A percentile compares a stretch with the other conserved stretches of the same genome.
phyloP scores from a whole-genome alignment of 805 yeast species.

The Priceomyces carsonii region DNA sequence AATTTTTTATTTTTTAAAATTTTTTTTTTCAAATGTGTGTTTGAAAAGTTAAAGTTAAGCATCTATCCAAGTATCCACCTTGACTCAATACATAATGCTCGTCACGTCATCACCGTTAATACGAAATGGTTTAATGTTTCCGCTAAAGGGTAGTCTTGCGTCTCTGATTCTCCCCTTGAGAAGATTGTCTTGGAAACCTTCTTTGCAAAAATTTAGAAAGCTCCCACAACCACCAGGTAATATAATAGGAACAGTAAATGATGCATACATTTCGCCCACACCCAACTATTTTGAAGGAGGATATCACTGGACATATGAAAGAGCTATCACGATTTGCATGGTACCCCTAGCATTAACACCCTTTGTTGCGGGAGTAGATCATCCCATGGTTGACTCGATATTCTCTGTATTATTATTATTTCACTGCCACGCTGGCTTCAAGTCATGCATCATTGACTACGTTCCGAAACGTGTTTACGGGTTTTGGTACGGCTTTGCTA shows the following conservation, averaged over 20 bases:
- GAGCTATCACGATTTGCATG: slow-evolving; percentile 64
- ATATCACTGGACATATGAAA: slow-evolving; percentile 92
- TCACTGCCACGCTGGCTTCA: slow-evolving; percentile 85
- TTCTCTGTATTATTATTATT: slow-evolving; percentile 65
- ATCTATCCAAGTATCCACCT: too few relatives aligned
- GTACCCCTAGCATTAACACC: slow-evolving; percentile 80
- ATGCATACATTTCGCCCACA: slow-evolving; percentile 72
- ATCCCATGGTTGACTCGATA: slow-evolving; percentile 71
- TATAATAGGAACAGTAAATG: slow-evolving; percentile 91
- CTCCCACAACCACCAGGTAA: slow-evolving; percentile 87
- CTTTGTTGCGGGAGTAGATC: slow-evolving; percentile 68
- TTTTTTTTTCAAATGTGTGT: too few relatives aligned
- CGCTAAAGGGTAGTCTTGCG: too few relatives aligned
- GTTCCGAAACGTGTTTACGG: slow-evolving; percentile 88
- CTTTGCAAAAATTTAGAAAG: slow-evolving; percentile 49
- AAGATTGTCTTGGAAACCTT: slow-evolving; percentile 35
- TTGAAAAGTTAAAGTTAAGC: too few relatives aligned
- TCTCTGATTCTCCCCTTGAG: too few relatives aligned
- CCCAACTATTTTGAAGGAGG: slow-evolving; percentile 73
- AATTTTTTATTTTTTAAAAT: too few relatives aligned
- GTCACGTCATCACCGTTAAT: too few relatives aligned
- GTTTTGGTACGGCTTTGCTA: slow-evolving; percentile 65
- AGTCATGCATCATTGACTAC: slow-evolving; percentile 90
- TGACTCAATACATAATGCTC: too few relatives aligned
- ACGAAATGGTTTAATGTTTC: too few relatives aligned